phyloP scores from a whole-genome alignment of 768 basidiomycete genomes.

The Tylopilus sp. region DNA sequence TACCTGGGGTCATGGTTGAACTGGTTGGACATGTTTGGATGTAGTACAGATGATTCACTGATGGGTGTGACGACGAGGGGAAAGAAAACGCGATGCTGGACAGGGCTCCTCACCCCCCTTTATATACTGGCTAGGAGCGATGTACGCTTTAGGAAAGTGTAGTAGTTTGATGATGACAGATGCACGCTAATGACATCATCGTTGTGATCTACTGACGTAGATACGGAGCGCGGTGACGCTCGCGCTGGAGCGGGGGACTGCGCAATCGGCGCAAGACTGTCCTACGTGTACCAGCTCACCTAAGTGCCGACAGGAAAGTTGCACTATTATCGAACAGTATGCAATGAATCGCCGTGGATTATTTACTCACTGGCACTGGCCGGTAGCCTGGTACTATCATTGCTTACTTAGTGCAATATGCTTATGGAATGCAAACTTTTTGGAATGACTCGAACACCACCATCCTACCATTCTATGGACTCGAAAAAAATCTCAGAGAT shows the following conservation, averaged over 20 bases:
- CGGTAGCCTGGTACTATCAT: too few species aligned
- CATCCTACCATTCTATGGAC: too few species aligned
- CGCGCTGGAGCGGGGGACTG: neutral
- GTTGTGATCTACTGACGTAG: conserved; percentile 21
- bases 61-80: neutral
- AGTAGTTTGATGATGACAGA: conserved; percentile 22
- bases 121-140: conserved; percentile 25
- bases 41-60: neutral
- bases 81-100: conserved; percentile 7
- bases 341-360: too few species aligned
- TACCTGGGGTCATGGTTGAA: conserved; percentile 30
- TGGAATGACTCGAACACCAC: too few species aligned
- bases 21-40: conserved; percentile 7
- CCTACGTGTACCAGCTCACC: too few species aligned
- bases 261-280: neutral
- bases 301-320: neutral
- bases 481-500: too few species aligned
- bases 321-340: too few species aligned
- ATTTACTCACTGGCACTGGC: too few species aligned
- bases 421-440: too few species aligned
- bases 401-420: too few species aligned
- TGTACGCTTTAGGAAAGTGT: conserved; percentile 31
- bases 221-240: neutral
- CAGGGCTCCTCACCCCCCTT: neutral
- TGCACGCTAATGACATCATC: conserved; percentile 29